A percentile compares a stretch with the other conserved stretches of the same genome.
phyloP scores from a whole-genome alignment of 176 grass and related monocot genomes.

The Carex scoparia region DNA sequence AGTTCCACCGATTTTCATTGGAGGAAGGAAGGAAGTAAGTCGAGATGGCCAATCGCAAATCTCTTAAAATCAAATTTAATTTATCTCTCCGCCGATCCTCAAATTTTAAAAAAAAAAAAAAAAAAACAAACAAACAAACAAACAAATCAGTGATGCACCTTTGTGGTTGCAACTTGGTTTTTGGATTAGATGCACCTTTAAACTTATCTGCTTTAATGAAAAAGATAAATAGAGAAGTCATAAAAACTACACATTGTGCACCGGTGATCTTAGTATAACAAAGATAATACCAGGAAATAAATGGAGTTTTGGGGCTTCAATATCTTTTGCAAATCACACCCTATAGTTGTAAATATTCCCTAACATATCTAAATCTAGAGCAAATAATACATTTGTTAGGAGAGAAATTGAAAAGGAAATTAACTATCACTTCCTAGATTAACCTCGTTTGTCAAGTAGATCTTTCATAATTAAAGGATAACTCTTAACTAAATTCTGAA shows the following conservation, averaged over 20 bases:
- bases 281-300: background rate
- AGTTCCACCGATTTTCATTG: too few species aligned
- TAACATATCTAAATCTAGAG: background rate
- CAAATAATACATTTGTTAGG: background rate
- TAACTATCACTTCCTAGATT: too few species aligned
- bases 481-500: too few species aligned
- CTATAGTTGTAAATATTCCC: background rate
- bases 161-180: constrained; percentile 4
- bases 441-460: too few species aligned
- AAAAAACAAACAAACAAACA: too few species aligned
- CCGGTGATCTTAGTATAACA: background rate
- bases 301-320: background rate
- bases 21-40: too few species aligned
- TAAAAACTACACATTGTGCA: background rate
- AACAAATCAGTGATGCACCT: background rate
- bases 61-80: too few species aligned
- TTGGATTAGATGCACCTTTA: background rate
- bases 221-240: background rate
- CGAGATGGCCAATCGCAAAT: too few species aligned
- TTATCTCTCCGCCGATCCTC: too few species aligned
- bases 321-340: background rate
- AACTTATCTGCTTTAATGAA: background rate
- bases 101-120: too few species aligned
- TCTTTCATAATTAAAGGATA: too few species aligned
- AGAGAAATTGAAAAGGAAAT: background rate